Percentiles rank a stretch among this genome's conserved stretches.
These are phyloP conservation scores for Claviceps lovelessii DNA, from an alignment of 2,329 filamentous ascomycete genomes.

Conservation along the genomic window DNA sequence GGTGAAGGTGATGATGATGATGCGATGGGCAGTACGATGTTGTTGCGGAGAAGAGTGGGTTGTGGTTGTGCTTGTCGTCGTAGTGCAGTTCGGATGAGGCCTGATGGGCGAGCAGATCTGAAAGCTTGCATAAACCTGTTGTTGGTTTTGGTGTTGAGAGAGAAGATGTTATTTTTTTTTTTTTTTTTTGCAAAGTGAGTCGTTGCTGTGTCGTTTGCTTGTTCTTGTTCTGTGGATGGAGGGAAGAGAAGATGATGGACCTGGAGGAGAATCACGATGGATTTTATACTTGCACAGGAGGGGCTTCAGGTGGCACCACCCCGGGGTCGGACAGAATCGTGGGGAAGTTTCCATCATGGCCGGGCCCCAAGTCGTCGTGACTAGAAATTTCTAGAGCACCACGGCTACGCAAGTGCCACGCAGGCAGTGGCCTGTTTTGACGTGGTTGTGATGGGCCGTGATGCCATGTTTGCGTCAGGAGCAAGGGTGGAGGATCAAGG, in stretches of 20 bases:
- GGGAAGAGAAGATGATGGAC: not conserved
- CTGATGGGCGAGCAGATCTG: slow-evolving; percentile 12
- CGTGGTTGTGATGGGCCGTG: not conserved
- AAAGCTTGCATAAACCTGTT: slow-evolving; percentile 13
- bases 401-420: not conserved
- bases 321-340: not conserved
- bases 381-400: not conserved
- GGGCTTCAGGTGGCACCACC: not conserved
- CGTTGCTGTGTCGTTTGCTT: not conserved
- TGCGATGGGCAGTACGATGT: no score
- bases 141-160: no score
- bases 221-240: not conserved
- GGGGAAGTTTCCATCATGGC: not conserved
- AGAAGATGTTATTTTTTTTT: not conserved
- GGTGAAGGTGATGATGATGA: slow-evolving; percentile 4
- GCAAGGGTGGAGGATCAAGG: not conserved
- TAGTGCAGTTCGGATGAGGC: slow-evolving; percentile 11
- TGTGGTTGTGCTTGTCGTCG: slow-evolving; percentile 13
- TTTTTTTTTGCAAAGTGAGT: no score
- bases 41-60: slow-evolving; percentile 10
- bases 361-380: no score
- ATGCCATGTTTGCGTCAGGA: not conserved
- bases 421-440: not conserved
- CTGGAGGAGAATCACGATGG: not conserved
- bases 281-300: slow-evolving; percentile 2